phyloP scores from a whole-genome alignment of 2,329 filamentous ascomycete genomes.

The Colletotrichum zoysiae region DNA sequence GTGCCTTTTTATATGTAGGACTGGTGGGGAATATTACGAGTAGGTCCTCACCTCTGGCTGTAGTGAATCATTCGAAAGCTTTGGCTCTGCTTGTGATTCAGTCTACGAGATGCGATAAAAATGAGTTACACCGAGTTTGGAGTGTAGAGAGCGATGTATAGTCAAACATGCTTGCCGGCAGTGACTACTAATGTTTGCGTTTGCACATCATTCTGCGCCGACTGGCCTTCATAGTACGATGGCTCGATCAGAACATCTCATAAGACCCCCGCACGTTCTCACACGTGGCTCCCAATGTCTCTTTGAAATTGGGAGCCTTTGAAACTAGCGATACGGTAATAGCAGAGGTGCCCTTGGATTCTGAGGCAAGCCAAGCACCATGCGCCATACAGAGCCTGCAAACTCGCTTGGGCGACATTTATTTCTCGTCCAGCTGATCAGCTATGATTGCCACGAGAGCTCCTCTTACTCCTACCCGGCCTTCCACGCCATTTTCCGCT shows the following conservation, averaged over 20 bases:
- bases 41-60: neutral
- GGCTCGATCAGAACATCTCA: no score
- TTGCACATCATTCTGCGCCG: neutral
- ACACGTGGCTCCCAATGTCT: neutral
- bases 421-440: neutral
- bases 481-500: neutral
- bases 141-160: neutral
- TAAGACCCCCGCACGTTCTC: neutral
- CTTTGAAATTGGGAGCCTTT: neutral
- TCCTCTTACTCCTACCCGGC: neutral
- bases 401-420: neutral
- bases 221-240: neutral
- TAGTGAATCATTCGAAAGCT: neutral
- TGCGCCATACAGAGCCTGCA: neutral
- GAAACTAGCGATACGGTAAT: neutral
- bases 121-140: neutral
- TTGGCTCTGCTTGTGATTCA: no score
- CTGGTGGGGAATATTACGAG: neutral
- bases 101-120: neutral
- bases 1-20: neutral
- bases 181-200: neutral
- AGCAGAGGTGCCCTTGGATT: neutral
- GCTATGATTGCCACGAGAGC: neutral
- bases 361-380: neutral
- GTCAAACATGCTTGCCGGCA: neutral